These are phyloP conservation scores for Globisporangium polare DNA, from an alignment of 352 stramenopile species.

Conservation along the genomic window DNA sequence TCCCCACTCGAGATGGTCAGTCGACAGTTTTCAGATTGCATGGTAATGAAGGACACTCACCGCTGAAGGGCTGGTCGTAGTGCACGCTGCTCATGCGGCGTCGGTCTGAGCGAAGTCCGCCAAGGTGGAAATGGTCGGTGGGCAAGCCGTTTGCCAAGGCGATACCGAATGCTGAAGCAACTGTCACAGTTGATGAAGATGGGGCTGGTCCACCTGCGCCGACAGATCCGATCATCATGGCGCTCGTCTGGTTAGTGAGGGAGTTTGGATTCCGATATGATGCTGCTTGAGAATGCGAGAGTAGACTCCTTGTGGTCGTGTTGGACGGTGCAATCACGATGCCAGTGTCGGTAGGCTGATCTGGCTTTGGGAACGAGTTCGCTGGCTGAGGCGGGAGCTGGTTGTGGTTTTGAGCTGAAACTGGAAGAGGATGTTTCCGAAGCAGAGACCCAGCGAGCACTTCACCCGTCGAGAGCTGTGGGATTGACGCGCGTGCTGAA, in stretches of 20 bases:
- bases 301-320: conserved; percentile 40
- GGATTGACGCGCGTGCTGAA: not conserved
- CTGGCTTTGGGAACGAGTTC: conserved; percentile 32
- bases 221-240: conserved; percentile 15
- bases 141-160: conserved; percentile 18
- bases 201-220: conserved; percentile 14
- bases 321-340: conserved; percentile 47
- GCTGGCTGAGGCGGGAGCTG: conserved; percentile 18
- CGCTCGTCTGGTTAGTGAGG: conserved; percentile 26
- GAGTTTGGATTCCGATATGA: conserved; percentile 14
- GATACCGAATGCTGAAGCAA: conserved; percentile 38
- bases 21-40: not conserved
- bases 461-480: conserved; percentile 33
- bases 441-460: conserved; percentile 40
- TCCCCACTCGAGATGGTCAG: not conserved
- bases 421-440: conserved; percentile 29
- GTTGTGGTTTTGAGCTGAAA: conserved; percentile 6
- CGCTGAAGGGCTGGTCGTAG: conserved; percentile 44
- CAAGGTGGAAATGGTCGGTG: conserved; percentile 33
- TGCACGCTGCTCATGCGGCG: conserved; percentile 47
- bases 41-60: conserved; percentile 12
- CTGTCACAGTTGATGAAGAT: conserved; percentile 36
- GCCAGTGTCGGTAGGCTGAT: conserved; percentile 33
- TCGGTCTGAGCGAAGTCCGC: conserved; percentile 36
- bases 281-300: conserved; percentile 18